Conservation (phyloP, 768 basidiomycete species). For the Fibroporia radiculosa region DNA sequence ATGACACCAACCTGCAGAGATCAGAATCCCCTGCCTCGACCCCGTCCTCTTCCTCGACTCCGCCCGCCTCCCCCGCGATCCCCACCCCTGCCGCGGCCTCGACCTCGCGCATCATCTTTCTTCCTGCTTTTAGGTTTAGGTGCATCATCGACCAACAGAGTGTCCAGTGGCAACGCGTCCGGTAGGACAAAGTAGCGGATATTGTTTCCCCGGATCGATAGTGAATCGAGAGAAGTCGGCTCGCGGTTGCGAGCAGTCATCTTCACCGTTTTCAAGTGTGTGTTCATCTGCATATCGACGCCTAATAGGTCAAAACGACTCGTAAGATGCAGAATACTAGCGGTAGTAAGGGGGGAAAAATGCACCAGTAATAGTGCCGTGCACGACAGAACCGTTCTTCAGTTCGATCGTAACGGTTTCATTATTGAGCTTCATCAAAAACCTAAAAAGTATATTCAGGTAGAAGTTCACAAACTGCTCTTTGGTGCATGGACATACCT, state of each 20-base stretch:
- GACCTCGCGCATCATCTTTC: conserved; percentile 75
- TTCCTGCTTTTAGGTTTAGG: conserved; percentile 92
- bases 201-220: conserved; percentile 95
- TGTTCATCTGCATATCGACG: conserved; percentile 99
- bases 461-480: not conserved
- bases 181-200: conserved; percentile 97
- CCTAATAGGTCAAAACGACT: conserved; percentile 49
- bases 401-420: conserved; percentile 98
- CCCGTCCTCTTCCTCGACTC: conserved; percentile 45
- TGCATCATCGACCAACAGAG: conserved; percentile 93
- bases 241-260: conserved; percentile 91
- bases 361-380: conserved; percentile 95
- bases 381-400: conserved; percentile 92
- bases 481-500: conserved; percentile 35
- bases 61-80: conserved; percentile 46
- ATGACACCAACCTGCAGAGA: too few species aligned
- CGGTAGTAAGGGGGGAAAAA: conserved; percentile 3
- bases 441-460: conserved; percentile 40
- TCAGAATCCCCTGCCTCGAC: conserved; percentile 32
- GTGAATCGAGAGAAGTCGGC: conserved; percentile 75
- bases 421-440: conserved; percentile 99
- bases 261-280: conserved; percentile 95
- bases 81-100: conserved; percentile 44
- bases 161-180: conserved; percentile 93
- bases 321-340: conserved; percentile 1